Percentiles rank a stretch among this genome's conserved stretches.
These are phyloP conservation scores for Raffaelea albimanens DNA, from an alignment of 2,329 filamentous ascomycete genomes.

Conservation along the genomic window DNA sequence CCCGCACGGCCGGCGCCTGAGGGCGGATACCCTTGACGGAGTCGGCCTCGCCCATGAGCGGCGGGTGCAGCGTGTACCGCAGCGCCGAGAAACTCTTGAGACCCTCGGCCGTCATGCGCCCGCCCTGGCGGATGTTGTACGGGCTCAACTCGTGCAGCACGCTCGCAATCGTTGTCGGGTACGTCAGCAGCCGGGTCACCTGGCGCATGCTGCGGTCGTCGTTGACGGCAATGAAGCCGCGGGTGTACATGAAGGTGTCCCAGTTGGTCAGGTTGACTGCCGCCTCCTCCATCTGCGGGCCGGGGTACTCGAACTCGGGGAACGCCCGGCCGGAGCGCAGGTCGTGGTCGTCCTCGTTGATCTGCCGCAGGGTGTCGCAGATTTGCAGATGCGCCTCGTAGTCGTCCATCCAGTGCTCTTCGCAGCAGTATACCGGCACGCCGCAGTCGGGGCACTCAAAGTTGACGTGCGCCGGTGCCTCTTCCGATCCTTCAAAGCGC, in stretches of 20 bases:
- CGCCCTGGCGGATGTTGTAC: conserved; percentile 68
- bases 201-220: conserved; percentile 86
- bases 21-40: conserved; percentile 72
- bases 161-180: conserved; percentile 85
- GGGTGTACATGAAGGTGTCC: conserved; percentile 92
- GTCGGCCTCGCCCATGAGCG: conserved; percentile 63
- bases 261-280: conserved; percentile 97
- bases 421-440: conserved; percentile 84
- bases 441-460: conserved; percentile 97
- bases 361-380: conserved; percentile 81
- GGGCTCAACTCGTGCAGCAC: conserved; percentile 91
- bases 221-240: conserved; percentile 86
- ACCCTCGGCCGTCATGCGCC: conserved; percentile 75
- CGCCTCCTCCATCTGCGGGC: conserved; percentile 81
- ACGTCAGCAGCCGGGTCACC: conserved; percentile 85
- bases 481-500: conserved; percentile 19
- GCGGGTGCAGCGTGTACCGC: conserved; percentile 87
- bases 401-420: conserved; percentile 92
- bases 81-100: conserved; percentile 85
- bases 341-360: conserved; percentile 98
- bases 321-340: conserved; percentile 84
- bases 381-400: conserved; percentile 89
- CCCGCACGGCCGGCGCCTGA: conserved; percentile 75
- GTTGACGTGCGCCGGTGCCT: conserved; percentile 70
- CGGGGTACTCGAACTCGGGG: conserved; percentile 86